phyloP scores from a whole-genome alignment of 2,329 filamentous ascomycete species.

The Sporothrix sp. region DNA sequence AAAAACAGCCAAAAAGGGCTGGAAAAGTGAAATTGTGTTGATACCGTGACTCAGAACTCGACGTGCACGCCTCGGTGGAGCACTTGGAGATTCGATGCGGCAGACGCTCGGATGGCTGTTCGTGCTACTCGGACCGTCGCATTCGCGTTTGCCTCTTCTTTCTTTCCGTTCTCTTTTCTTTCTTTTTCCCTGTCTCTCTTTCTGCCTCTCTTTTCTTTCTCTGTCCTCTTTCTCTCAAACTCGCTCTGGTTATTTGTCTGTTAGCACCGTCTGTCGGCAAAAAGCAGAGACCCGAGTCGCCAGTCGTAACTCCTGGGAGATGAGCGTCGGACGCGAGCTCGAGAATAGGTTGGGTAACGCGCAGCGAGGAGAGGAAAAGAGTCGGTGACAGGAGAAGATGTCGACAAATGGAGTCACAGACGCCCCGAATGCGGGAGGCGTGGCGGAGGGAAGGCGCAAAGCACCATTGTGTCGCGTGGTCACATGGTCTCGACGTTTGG shows the following conservation, averaged over 20 bases:
- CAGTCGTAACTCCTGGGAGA: neutral
- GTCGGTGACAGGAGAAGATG: neutral
- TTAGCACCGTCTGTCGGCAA: neutral
- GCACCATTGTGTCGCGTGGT: slow-evolving; percentile 11
- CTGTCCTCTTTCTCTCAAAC: neutral
- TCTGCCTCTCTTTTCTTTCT: neutral
- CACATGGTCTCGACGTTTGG: slow-evolving; percentile 1
- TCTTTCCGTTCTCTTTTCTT: neutral
- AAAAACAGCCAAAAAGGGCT: no score
- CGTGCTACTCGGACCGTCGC: no score
- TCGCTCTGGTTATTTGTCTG: neutral
- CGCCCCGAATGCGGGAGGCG: neutral
- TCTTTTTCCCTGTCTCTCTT: neutral
- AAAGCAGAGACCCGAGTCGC: neutral
- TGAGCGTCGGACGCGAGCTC: slow-evolving; percentile 1
- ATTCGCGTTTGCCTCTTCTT: neutral
- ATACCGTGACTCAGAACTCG: slow-evolving; percentile 1
- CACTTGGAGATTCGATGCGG: slow-evolving; percentile 2
- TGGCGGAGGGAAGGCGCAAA: neutral
- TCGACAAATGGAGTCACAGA: neutral
- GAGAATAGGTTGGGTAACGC: neutral
- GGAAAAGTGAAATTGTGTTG: neutral
- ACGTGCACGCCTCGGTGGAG: neutral
- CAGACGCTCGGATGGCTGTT: slow-evolving; percentile 1
- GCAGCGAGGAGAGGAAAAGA: neutral